Percentiles rank a stretch among this genome's conserved stretches.
Evolutionary conservation across 495 filamentous ascomycete genomes (phyloP).

Genomic region (Usnea hakonensis): DNA sequence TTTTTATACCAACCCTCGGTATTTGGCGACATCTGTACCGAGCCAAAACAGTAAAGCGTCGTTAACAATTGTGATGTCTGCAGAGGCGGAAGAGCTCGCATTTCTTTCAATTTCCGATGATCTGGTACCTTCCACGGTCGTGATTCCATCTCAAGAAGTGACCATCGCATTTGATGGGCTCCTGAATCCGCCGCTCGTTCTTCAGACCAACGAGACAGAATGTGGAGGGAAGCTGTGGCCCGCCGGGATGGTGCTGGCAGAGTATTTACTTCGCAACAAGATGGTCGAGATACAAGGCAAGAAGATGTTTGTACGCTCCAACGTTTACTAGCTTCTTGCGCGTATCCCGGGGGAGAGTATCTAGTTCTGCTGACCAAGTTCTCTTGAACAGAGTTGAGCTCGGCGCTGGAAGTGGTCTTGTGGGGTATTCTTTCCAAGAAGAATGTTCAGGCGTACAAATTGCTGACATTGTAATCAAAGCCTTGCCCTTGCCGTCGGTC

Average conservation of each 20-base stretch:
- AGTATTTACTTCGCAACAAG: constrained; percentile 70
- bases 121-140: constrained; percentile 55
- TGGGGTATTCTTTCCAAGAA: constrained; percentile 44
- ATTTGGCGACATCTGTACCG: too few species aligned
- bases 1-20: too few species aligned
- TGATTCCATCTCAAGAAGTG: constrained; percentile 57
- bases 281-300: constrained; percentile 49
- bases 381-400: constrained; percentile 65
- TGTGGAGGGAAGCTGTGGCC: constrained; percentile 94
- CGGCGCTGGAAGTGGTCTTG: constrained; percentile 84
- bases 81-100: neutral
- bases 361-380: constrained; percentile 10
- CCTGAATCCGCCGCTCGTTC: constrained; percentile 56
- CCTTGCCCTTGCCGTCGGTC: constrained; percentile 31
- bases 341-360: neutral
- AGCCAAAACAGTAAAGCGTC: too few species aligned
- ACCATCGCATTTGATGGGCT: constrained; percentile 66
- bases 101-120: constrained; percentile 55
- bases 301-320: constrained; percentile 58
- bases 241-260: constrained; percentile 77
- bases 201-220: constrained; percentile 75
- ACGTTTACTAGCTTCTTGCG: neutral
- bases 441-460: neutral
- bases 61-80: neutral
- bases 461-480: constrained; percentile 33